phyloP scores from a whole-genome alignment of 495 filamentous ascomycete genomes.

The Podospora australis region DNA sequence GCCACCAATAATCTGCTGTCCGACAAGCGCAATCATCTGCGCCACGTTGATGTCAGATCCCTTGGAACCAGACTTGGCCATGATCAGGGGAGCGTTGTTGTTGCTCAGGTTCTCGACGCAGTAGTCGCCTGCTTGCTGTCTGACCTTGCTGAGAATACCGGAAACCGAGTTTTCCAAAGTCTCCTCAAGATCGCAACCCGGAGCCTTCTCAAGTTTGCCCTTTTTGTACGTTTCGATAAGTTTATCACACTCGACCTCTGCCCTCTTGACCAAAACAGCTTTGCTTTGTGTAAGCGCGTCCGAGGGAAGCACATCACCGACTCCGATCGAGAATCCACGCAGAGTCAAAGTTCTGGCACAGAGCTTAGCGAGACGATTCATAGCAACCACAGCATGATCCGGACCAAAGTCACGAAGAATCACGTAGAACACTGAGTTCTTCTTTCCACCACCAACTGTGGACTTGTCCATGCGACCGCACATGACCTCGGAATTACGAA shows the following conservation, averaged over 20 bases:
- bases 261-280: conserved; percentile 63
- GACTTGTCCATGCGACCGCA: conserved; percentile 97
- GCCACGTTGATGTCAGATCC: conserved; percentile 96
- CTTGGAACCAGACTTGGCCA: conserved; percentile 96
- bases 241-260: conserved; percentile 75
- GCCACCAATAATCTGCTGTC: conserved; percentile 94
- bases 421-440: conserved; percentile 94
- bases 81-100: conserved; percentile 89
- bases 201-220: conserved; percentile 70
- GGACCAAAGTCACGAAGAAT: conserved; percentile 92
- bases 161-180: conserved; percentile 89
- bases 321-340: conserved; percentile 92
- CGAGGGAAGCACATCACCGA: conserved; percentile 85
- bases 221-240: conserved; percentile 75
- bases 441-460: conserved; percentile 91
- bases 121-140: conserved; percentile 81
- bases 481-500: conserved; percentile 97
- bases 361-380: conserved; percentile 89
- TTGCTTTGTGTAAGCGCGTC: conserved; percentile 61
- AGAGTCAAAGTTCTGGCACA: conserved; percentile 84
- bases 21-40: conserved; percentile 96
- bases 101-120: conserved; percentile 86
- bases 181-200: conserved; percentile 84
- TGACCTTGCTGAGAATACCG: conserved; percentile 83
- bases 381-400: conserved; percentile 77